phyloP scores from a whole-genome alignment of 805 yeast species.

The Cyberlindnera saturnus region DNA sequence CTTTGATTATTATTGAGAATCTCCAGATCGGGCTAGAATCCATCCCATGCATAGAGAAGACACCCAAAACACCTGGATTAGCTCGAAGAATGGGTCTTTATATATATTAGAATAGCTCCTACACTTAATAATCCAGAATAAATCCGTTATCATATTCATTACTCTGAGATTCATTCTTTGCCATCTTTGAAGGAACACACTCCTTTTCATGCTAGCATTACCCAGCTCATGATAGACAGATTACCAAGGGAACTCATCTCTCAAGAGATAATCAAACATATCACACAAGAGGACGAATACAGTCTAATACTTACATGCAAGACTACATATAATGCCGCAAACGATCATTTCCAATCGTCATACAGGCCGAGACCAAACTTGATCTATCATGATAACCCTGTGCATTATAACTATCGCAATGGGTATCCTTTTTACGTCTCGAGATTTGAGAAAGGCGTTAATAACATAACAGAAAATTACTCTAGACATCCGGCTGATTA shows the following conservation, averaged over 20 bases:
- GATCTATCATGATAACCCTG: conserved; percentile 18
- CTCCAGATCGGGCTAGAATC: too few relatives aligned
- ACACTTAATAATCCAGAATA: too few relatives aligned
- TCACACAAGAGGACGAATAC: conserved; percentile 15
- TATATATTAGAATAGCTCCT: not conserved
- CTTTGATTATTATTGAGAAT: too few relatives aligned
- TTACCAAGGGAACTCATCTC: conserved; percentile 19
- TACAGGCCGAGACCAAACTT: conserved; percentile 9
- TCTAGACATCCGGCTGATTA: conserved; percentile 5
- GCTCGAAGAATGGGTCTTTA: not conserved
- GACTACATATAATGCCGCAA: conserved; percentile 13
- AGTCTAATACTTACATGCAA: conserved; percentile 18
- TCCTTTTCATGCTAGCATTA: not conserved
- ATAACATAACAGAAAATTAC: conserved; percentile 10
- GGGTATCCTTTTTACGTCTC: conserved; percentile 3
- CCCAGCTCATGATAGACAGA: conserved; percentile 15
- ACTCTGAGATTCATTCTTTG: too few relatives aligned
- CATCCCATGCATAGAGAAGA: not conserved
- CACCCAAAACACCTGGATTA: conserved; percentile 5
- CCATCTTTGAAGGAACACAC: not conserved
- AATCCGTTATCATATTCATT: too few relatives aligned
- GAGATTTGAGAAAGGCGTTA: conserved; percentile 5
- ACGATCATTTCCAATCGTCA: conserved; percentile 6
- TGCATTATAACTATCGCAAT: conserved; percentile 13
- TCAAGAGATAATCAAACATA: conserved; percentile 12